Evolutionary conservation across 768 basidiomycete species (phyloP), one percentile per base, ranked within the genome.

Genomic region (Agrocybe praecox): DNA sequence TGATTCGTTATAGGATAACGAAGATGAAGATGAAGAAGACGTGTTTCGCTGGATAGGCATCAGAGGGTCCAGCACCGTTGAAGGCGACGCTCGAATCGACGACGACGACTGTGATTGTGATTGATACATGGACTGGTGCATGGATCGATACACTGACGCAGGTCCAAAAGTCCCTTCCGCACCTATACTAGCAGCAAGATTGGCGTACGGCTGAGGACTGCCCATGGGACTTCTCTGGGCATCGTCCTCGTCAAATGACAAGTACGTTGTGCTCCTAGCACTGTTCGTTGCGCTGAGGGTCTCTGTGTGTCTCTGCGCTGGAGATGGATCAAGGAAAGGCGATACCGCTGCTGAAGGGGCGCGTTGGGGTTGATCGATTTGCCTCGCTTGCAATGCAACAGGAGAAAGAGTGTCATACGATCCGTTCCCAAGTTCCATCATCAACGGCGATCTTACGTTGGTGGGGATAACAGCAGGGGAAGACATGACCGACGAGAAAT

Each of bases 321-420:
- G 24, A 44, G 14, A 33, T 14, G 55, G 55, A 17, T 46, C 36
- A 6, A 43, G 47, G 19, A 29, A 10, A 34, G 61, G 54, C 19
- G 57, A 49, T 15, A 56, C 19, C 12, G 51, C 14, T 40, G 36
- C 36, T 12, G 14, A 40, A 40, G 14, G 6, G 3, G 5, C 36
- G 3, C 36, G 36, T 14, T 40, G 36, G 14, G 36, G n/a, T 34
- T 42, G 49, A 6, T 33, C 42, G 15, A 43, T 40, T 10, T 42
- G 51, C 22, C 56, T 56, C 18, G 24, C 21, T n/a, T 57, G 55
- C 7, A 48, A 26, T n/a, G 36, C 36, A 19, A 57, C 26, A 14
- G 63, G 61, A 11, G 64, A 62, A n/a, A 62, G 46, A 1, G 59
- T 51, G 22, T 65, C 64, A 49, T 58, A 60, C 7, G 60, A 62